A percentile compares a stretch with the other conserved stretches of the same genome.
These are phyloP conservation scores for Corylus americana DNA, from an alignment of 306 rosid species.

Conservation along the genomic window DNA sequence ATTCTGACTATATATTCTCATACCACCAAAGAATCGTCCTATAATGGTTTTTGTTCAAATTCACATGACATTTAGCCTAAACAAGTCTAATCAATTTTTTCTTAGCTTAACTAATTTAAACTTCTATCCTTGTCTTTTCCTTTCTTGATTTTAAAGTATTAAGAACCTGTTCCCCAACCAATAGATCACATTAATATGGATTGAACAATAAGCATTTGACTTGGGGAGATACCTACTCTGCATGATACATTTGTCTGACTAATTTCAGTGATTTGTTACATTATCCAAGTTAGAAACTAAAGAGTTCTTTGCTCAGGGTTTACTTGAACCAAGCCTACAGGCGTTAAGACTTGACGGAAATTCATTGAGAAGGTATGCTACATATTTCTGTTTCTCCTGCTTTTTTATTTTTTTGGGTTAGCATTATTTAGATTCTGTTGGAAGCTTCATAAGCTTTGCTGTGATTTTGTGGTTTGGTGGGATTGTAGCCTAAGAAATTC, in stretches of 20 bases:
- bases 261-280: slow-evolving; percentile 8
- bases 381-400: not conserved
- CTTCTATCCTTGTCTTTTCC: not conserved
- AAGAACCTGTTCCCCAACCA: slow-evolving; percentile 4
- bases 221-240: not conserved
- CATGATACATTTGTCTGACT: slow-evolving; percentile 10
- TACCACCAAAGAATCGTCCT: not conserved
- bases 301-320: slow-evolving; percentile 59
- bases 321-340: slow-evolving; percentile 80
- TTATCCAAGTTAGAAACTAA: slow-evolving; percentile 12
- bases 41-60: slow-evolving; percentile 5
- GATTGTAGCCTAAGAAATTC: not conserved
- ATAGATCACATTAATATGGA: not conserved
- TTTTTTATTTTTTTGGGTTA: not conserved
- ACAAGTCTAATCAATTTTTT: not conserved
- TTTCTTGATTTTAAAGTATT: slow-evolving; percentile 2
- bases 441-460: not conserved
- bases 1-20: not conserved
- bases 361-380: slow-evolving; percentile 84
- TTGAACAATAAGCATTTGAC: not conserved
- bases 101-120: not conserved
- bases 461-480: not conserved
- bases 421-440: not conserved
- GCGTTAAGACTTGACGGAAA: slow-evolving; percentile 83
- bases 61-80: not conserved